Evolutionary conservation across 2,329 filamentous ascomycete species (phyloP), one percentile per base, ranked within the genome.

Genomic region (Aspergillus viridinutans): DNA sequence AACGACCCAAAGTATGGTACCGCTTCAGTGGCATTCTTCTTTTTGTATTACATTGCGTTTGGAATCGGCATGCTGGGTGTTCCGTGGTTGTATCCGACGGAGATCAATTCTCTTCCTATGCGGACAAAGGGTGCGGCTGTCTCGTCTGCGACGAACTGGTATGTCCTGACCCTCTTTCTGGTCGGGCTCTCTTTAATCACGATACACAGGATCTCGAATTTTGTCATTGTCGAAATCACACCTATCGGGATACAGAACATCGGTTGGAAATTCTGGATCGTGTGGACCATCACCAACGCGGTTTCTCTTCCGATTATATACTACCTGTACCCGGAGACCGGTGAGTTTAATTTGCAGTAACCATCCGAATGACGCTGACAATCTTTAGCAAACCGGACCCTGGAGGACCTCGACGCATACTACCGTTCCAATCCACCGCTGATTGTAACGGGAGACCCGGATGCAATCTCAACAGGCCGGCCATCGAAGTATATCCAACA

Each of bases 11-110:
- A 43, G 4, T 48, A 56, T 56, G 52, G 54, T 3, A 52, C 60
- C 20, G 80, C 74, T 0, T 77, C 76, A 0, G 74, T 80, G 45
- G 76, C 75, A 0, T 81, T 81, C 63, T 81, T 83, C 71, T 82
- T 82, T 65, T 62, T 81, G 0, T 82, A 79, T 68, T 80, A 80
- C 60, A 70, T 80, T 38, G 78, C 78, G 64, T 82, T 83, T 62
- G 78, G 78, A 14, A 75, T 81, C 40, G 77, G 76, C 7, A 78
- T 60, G 61, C 35, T 63, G 50, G 78, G 76, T 3, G 72, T 77
- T 1, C 75, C 75, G 7, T 79, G 76, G 66, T 57, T 66, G 9
- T 63, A 61, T 48, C 54, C 53, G 17, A 75, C 78, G 1, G 79
- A 82, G 55, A 79, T 81, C 65, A 81, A 80, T 59, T 74, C 73